Base-by-base conservation (phyloP, 2,329 filamentous ascomycete species). In the Chaetomiaceae sp. region DNA sequence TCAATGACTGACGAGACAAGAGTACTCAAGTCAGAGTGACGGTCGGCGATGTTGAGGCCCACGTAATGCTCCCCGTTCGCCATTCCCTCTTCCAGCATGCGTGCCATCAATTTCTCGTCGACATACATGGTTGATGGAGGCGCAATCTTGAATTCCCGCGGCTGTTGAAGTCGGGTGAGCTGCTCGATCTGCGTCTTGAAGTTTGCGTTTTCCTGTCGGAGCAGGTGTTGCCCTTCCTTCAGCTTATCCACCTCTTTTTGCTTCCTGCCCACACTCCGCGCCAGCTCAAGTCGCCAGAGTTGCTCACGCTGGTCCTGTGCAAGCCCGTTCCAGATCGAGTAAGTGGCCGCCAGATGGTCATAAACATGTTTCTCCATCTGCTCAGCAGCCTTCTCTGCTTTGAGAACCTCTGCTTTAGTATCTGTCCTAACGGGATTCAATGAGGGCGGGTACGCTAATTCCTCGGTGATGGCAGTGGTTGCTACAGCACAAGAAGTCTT, bases 281-380 rank as follows among this genome's bases (percentile, higher is more conserved):
- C 82, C 34, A 86, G 69, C 64, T 85, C 81, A 32, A 86, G 65
- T 5, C 75, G 69, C 82, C 82, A 86, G 6, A 85, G 73, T 58
- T 84, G 80, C 23, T 74, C 74, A 48, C 79, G 77, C 20, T 80
- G 75, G 32, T 80, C 77, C 2, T 67, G 59, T 0, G 83, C 70
- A 23, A 94, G 73, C 1, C 75, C 74, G 47, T 81, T 81, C 91
- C 91, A 97, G 37, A 89, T 85, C 6, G 79, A 77, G 66, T 84
- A 95, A 0, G 89, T 84, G 13, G 85, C 81, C n/a, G 87, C 80
- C 5, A 96, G 69, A 66, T 97, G 92, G 53, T 86, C 79, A 36
- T 80, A 75, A 29, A 91, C 80, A 60, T 86, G 83, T 47, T 82
- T 81, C 58, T 90, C 84, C 46, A 92, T 78, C 25, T 74, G 69